phyloP scores from a whole-genome alignment of 140 eudicot species.

The Anethum foeniculum region DNA sequence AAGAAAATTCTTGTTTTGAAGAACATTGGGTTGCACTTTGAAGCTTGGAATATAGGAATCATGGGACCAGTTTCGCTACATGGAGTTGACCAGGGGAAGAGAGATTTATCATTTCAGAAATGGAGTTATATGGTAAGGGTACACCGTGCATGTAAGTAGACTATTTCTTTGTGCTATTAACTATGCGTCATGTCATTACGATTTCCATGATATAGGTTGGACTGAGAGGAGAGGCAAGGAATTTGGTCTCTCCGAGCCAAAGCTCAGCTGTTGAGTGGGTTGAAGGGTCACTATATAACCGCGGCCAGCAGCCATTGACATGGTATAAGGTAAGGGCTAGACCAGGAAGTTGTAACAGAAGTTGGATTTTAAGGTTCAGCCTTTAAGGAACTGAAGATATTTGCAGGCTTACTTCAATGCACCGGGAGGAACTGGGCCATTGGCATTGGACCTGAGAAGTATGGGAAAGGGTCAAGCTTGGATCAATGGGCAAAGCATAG shows the following conservation, averaged over 20 bases:
- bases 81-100: constrained; percentile 58
- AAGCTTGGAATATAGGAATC: constrained; percentile 62
- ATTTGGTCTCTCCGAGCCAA: constrained; percentile 47
- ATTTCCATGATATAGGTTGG: constrained; percentile 48
- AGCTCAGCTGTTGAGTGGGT: constrained; percentile 62
- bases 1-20: constrained; percentile 24
- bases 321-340: constrained; percentile 68
- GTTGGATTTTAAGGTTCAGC: not conserved
- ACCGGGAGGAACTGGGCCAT: constrained; percentile 64
- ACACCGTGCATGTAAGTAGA: not conserved
- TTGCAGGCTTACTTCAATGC: constrained; percentile 76
- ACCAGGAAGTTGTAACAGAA: not conserved
- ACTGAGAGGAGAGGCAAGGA: constrained; percentile 63
- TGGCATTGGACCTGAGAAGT: constrained; percentile 77
- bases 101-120: constrained; percentile 50
- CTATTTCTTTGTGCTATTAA: not conserved
- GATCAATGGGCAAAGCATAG: constrained; percentile 93
- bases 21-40: constrained; percentile 80
- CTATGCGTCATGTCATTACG: not conserved
- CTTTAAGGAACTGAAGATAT: not conserved
- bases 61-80: constrained; percentile 56
- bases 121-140: constrained; percentile 73
- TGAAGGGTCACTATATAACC: constrained; percentile 31
- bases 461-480: constrained; percentile 90
- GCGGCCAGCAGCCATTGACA: constrained; percentile 47